A percentile compares a stretch with the other conserved stretches of the same genome.
phyloP scores from a whole-genome alignment of 2,329 filamentous ascomycete species.

The Thielaviopsis musarum region DNA sequence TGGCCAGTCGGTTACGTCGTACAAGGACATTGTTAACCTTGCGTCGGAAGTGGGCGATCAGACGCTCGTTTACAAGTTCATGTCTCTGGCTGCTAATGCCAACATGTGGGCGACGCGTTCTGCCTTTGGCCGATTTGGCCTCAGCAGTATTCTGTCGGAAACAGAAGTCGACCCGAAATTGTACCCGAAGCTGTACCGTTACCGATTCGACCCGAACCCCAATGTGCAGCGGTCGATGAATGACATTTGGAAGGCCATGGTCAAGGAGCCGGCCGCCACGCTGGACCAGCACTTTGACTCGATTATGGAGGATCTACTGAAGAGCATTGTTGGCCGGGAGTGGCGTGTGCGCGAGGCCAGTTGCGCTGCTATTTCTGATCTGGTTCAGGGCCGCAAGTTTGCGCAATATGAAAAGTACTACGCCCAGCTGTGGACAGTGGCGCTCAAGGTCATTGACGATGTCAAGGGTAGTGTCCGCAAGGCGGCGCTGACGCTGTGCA shows the following conservation, averaged over 20 bases:
- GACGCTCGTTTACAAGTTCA: conserved; percentile 93
- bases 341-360: conserved; percentile 89
- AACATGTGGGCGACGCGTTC: conserved; percentile 96
- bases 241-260: conserved; percentile 91
- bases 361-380: conserved; percentile 74
- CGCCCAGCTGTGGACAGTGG: conserved; percentile 65
- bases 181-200: conserved; percentile 87
- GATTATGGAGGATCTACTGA: conserved; percentile 76
- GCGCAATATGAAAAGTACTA: conserved; percentile 71
- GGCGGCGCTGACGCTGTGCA: conserved; percentile 67
- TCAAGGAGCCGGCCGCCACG: conserved; percentile 66
- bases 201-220: conserved; percentile 84
- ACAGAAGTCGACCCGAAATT: conserved; percentile 81
- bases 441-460: conserved; percentile 86
- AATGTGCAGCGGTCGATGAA: conserved; percentile 95
- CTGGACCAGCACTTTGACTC: conserved; percentile 71
- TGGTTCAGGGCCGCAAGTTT: conserved; percentile 66
- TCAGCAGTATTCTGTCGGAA: conserved; percentile 82
- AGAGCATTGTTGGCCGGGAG: conserved; percentile 74
- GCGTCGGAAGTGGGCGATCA: conserved; percentile 96
- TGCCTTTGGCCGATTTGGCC: conserved; percentile 83
- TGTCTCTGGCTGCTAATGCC: conserved; percentile 90
- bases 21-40: conserved; percentile 92
- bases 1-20: conserved; percentile 78
- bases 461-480: conserved; percentile 81